Percentiles rank a stretch among this genome's conserved stretches.
These are phyloP conservation scores for Mycena alexandri DNA, from an alignment of 768 basidiomycete species.

Conservation along the genomic window DNA sequence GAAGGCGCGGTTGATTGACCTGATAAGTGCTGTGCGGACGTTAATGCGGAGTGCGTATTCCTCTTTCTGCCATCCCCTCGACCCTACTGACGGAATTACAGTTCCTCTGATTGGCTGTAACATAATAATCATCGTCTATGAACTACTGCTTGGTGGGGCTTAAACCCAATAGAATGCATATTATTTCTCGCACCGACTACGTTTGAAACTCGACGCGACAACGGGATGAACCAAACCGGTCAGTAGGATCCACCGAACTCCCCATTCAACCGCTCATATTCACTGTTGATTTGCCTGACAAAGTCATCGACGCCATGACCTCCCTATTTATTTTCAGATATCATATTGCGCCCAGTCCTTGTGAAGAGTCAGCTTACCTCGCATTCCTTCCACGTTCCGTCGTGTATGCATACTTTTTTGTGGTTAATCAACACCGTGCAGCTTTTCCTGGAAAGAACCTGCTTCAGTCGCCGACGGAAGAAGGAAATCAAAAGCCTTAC, in stretches of 20 bases:
- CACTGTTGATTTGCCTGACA: slow-evolving; percentile 79
- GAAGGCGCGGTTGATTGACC: slow-evolving; percentile 89
- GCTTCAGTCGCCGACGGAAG: slow-evolving; percentile 23
- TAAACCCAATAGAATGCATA: slow-evolving; percentile 33
- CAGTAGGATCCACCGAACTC: slow-evolving; percentile 13
- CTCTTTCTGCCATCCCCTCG: slow-evolving; percentile 4
- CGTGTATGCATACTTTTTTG: slow-evolving; percentile 78
- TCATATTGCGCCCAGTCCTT: not conserved
- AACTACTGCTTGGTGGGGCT: slow-evolving; percentile 73
- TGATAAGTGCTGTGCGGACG: slow-evolving; percentile 95
- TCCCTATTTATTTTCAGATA: slow-evolving; percentile 56
- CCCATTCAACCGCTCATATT: slow-evolving; percentile 74
- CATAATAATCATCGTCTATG: slow-evolving; percentile 88
- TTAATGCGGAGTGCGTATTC: slow-evolving; percentile 92
- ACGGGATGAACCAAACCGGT: slow-evolving; percentile 2
- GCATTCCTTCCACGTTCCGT: slow-evolving; percentile 84
- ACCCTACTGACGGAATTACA: slow-evolving; percentile 48
- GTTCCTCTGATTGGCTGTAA: slow-evolving; percentile 94
- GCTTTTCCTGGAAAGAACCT: slow-evolving; percentile 68
- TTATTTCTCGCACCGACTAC: slow-evolving; percentile 9
- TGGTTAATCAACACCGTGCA: slow-evolving; percentile 88
- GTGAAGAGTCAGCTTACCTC: slow-evolving; percentile 60
- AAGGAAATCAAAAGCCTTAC: slow-evolving; percentile 53
- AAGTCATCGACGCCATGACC: slow-evolving; percentile 85
- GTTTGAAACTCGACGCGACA: slow-evolving; percentile 2